phyloP scores from a whole-genome alignment of 257 asterid species.

The Solanum tarapatanum region DNA sequence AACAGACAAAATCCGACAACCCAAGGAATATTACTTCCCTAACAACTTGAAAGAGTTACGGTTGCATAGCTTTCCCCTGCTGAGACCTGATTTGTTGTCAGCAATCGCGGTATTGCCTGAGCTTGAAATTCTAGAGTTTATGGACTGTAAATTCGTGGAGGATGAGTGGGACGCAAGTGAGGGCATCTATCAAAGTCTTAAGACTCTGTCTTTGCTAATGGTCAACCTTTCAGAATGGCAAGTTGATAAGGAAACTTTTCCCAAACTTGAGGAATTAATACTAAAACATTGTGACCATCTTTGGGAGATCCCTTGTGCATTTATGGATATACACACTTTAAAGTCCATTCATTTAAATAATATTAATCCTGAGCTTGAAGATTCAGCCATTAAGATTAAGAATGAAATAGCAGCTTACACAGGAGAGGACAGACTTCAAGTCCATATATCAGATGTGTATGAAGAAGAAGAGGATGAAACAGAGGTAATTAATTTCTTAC shows the following conservation, averaged over 20 bases:
- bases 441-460: too few species aligned
- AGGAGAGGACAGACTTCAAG: neutral
- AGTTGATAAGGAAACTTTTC: neutral
- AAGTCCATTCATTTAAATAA: too few species aligned
- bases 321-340: too few species aligned
- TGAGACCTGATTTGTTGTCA: neutral
- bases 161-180: neutral
- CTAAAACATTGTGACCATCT: too few species aligned
- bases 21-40: neutral
- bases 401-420: fast-evolving
- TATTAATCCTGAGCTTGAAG: too few species aligned
- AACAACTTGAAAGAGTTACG: neutral
- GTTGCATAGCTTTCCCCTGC: neutral
- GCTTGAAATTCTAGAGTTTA: neutral
- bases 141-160: neutral
- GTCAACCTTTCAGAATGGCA: neutral
- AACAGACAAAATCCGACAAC: neutral
- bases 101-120: neutral
- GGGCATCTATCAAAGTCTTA: neutral
- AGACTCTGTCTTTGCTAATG: neutral
- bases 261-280: too few species aligned
- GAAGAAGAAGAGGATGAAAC: too few species aligned
- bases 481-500: too few species aligned
- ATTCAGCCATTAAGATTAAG: neutral
- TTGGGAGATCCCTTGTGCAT: too few species aligned